Evolutionary conservation across 768 basidiomycete genomes (phyloP).

Genomic region (Heimioporus sp.): DNA sequence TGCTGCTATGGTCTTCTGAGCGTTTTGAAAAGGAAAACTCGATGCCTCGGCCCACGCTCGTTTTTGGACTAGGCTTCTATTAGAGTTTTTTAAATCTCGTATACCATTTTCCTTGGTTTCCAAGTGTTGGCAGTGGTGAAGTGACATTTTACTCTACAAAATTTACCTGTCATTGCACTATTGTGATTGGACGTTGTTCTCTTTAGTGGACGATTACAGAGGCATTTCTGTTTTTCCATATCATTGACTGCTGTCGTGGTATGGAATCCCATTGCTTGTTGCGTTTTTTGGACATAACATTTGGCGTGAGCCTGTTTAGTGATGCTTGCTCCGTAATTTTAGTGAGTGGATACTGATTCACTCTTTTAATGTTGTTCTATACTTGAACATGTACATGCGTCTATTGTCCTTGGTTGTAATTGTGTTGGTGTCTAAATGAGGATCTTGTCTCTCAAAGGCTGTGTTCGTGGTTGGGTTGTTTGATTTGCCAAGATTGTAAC

Average conservation of each 20-base stretch:
- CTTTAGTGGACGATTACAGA: slow-evolving; percentile 18
- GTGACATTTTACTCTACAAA: slow-evolving; percentile 13
- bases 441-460: no score
- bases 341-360: not conserved
- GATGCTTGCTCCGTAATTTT: slow-evolving; percentile 3
- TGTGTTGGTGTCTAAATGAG: no score
- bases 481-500: no score
- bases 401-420: no score
- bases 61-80: not conserved
- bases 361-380: not conserved
- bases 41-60: not conserved
- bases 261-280: no score
- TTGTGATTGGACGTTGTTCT: slow-evolving; percentile 16
- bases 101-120: slow-evolving; percentile 16
- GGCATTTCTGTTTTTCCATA: not conserved
- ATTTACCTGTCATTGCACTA: slow-evolving; percentile 6
- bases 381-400: not conserved
- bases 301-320: not conserved
- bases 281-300: no score
- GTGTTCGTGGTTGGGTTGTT: no score
- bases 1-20: slow-evolving; percentile 45
- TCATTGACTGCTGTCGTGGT: no score
- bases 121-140: not conserved
- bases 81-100: slow-evolving; percentile 4
- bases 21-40: slow-evolving; percentile 6